Evolutionary conservation across 2,329 filamentous ascomycete genomes (phyloP), one percentile per base, ranked within the genome.

Genomic region (Aureobasidium lini): DNA sequence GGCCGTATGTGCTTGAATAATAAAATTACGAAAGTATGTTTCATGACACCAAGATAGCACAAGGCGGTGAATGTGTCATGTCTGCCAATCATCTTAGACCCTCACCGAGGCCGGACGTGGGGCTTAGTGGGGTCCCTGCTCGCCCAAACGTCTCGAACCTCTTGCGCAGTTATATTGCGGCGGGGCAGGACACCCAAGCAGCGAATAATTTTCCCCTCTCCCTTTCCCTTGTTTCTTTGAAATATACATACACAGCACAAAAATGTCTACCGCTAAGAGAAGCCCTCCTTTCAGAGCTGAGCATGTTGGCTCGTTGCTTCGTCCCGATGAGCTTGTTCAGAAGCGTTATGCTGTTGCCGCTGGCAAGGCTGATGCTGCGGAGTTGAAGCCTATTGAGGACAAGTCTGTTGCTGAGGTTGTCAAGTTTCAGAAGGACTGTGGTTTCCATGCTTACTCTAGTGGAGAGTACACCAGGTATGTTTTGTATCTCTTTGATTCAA

Each of bases 271-370:
- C 18, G 52, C 52, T 18, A 57, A 57, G 54, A 47, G 43, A 57
- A 48, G 34, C 18, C 81, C 82, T 16, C 85, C 84, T 44, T 88
- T 87, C 72, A 79, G 86, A 66, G 84, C 85, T 57, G 87, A 90
- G 73, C 87, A 90, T 64, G 80, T 88, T 62, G 87, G 87, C 52
- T 89, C 86, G 13, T 77, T 90, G 34, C 81, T 89, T 44, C 83
- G 87, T 37, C 85, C 86, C 1, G 72, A 84, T 46, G 74, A 80
- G 54, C 79, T 90, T 13, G 76, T 88, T 10, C 75, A 82, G 59
- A 81, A 81, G 58, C 78, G 86, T 68, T 76, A 79, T 64, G 71
- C 79, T 67, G 72, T 80, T 62, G 77, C 68, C 15, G 67, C 66
- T 40, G 63, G 64, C 43, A 65, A 62, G 9, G 65, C 64, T 23